A percentile compares a stretch with the other conserved stretches of the same genome.
These are phyloP conservation scores for Penicillium decumbens DNA, from an alignment of 2,329 filamentous ascomycete genomes.

Conservation along the genomic window DNA sequence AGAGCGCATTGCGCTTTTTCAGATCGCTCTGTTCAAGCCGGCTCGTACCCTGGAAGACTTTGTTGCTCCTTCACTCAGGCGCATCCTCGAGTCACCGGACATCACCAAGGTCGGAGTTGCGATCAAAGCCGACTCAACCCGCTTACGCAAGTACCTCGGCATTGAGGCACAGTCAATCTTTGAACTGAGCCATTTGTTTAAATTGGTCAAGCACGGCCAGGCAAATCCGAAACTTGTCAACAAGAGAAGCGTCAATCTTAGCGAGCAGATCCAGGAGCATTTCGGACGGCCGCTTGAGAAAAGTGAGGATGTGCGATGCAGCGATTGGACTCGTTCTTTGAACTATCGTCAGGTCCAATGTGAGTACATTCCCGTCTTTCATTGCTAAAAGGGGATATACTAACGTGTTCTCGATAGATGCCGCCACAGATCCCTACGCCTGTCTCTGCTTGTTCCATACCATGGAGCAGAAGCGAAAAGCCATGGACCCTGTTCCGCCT, in stretches of 20 bases:
- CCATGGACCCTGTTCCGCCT: conserved; percentile 65
- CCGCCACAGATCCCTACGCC: conserved; percentile 80
- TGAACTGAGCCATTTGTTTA: conserved; percentile 79
- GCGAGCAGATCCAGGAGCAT: conserved; percentile 64
- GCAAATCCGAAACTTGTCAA: conserved; percentile 57
- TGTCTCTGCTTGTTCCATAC: conserved; percentile 67
- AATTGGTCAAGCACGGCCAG: conserved; percentile 64
- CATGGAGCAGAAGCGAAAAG: conserved; percentile 63
- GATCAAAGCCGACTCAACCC: conserved; percentile 66
- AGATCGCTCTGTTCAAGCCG: conserved; percentile 62
- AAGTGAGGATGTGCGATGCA: conserved; percentile 61
- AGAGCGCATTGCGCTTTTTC: conserved; percentile 73
- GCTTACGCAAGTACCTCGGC: conserved; percentile 61
- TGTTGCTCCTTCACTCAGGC: conserved; percentile 64
- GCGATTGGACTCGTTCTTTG: conserved; percentile 68
- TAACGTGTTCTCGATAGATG: conserved; percentile 49
- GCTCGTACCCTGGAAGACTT: conserved; percentile 48
- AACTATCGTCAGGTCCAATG: conserved; percentile 62
- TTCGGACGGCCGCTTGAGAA: conserved; percentile 73
- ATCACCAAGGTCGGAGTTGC: conserved; percentile 73
- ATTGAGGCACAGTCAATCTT: conserved; percentile 65
- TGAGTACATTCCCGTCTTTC: conserved; percentile 44
- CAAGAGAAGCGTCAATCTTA: conserved; percentile 61
- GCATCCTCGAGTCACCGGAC: conserved; percentile 64
- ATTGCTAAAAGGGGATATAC: not conserved